Evolutionary conservation across 805 yeast genomes (phyloP).

Genomic region (Sugiyamaella floridensis): DNA sequence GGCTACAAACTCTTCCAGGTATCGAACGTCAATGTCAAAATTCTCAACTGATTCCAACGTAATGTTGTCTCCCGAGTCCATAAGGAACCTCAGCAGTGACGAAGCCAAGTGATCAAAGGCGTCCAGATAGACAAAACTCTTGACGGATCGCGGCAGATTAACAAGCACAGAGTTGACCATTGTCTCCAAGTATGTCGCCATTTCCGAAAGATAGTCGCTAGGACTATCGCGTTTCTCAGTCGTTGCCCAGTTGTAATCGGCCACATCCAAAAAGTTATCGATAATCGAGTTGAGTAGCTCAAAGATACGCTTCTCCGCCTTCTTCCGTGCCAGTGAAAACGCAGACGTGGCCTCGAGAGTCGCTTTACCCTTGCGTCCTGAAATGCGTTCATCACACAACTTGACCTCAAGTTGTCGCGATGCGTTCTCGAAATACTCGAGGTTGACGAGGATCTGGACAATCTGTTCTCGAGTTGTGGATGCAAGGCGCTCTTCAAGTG

Average conservation of each 20-base stretch:
- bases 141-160: conserved; percentile 69
- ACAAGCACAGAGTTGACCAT: conserved; percentile 80
- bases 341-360: conserved; percentile 46
- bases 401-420: conserved; percentile 51
- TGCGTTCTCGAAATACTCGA: conserved; percentile 79
- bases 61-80: conserved; percentile 44
- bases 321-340: conserved; percentile 53
- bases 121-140: conserved; percentile 73
- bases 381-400: conserved; percentile 34
- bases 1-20: conserved; percentile 51
- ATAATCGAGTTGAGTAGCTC: conserved; percentile 76
- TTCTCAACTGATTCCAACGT: conserved; percentile 59
- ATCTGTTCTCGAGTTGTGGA: conserved; percentile 81
- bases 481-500: conserved; percentile 53
- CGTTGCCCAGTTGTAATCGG: conserved; percentile 80
- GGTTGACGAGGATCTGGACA: conserved; percentile 79
- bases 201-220: conserved; percentile 67
- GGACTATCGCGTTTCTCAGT: conserved; percentile 49
- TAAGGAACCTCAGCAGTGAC: conserved; percentile 54
- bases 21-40: conserved; percentile 73
- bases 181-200: conserved; percentile 78
- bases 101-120: conserved; percentile 80
- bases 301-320: conserved; percentile 75
- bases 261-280: conserved; percentile 71
- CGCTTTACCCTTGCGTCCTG: conserved; percentile 35